Base-by-base conservation (phyloP, 2,329 filamentous ascomycete species). In the Talaromyces sp. region DNA sequence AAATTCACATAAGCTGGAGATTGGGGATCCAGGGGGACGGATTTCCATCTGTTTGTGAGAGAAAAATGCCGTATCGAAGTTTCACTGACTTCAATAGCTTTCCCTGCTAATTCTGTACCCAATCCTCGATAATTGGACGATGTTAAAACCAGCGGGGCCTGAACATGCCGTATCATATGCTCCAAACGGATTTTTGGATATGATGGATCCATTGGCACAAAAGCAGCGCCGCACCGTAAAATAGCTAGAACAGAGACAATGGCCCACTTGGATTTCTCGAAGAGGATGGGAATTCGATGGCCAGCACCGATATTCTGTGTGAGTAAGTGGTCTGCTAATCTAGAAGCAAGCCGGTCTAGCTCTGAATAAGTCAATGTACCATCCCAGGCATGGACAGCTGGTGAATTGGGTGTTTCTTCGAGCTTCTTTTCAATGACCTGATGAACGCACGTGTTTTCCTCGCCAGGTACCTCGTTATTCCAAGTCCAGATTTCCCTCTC, bases 391-490 rank as follows among this genome's bases (percentile, higher is more conserved):
- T 55, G 55, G 15, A 76, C 62, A 11, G 74, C 74, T n/a, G 66
- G 44, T 5, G 65, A 51, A 47, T 71, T 63, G 1, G 72, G 69
- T 19, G 33, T 32, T 19, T 39, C 55, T 32, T 47, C 9, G 22
- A 32, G 19, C 3, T 22, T 27, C 32, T 39, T 9, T 28, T 27
- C 13, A 27, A 57, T 36, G n/a, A 57, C 28, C 13, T n/a, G 22
- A 27, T 57, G 55, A 4, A 57, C 39, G 32, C 55, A 57, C 36
- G 32, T 25, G 8, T 54, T 84, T 17, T 77, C 65, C 0, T 80
- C 81, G 13, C 80, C 77, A 0, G 88, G 78, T 13, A 92, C 73
- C n/a, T 82, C 77, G 17, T 82, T 82, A 62, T 86, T 88, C 51
- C 51, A 54, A 27, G 51, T 6, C 51, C 51, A 54, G 51, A 54